phyloP scores from a whole-genome alignment of 2,329 filamentous ascomycete genomes.

The Hymenoscyphus fructigenus region DNA sequence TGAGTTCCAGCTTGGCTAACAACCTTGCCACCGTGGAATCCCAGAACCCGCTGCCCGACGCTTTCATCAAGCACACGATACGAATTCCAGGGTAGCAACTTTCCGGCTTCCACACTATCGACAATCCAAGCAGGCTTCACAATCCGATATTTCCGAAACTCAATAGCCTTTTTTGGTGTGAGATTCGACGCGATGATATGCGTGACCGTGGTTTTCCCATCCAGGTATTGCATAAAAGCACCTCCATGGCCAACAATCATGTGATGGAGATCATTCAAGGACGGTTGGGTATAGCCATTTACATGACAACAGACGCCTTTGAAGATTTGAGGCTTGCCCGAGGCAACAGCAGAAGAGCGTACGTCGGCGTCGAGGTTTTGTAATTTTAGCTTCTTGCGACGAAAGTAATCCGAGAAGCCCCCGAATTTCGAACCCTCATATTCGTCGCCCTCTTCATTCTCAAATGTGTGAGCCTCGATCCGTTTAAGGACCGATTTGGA shows the following conservation, averaged over 20 bases:
- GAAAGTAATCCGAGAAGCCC: conserved; percentile 88
- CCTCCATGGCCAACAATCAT: conserved; percentile 93
- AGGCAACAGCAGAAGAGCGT: conserved; percentile 56
- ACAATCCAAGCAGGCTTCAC: conserved; percentile 94
- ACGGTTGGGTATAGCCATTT: conserved; percentile 94
- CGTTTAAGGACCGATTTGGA: conserved; percentile 61
- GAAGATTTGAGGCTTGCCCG: conserved; percentile 80
- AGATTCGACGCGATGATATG: conserved; percentile 91
- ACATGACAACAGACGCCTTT: conserved; percentile 88
- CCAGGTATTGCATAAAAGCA: conserved; percentile 89
- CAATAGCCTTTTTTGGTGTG: conserved; percentile 88
- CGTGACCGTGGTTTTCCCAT: conserved; percentile 91
- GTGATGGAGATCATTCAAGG: conserved; percentile 81
- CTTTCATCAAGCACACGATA: conserved; percentile 87
- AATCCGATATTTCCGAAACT: conserved; percentile 84
- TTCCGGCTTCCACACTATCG: conserved; percentile 81
- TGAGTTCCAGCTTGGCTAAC: conserved; percentile 64
- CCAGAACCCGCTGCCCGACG: conserved; percentile 74
- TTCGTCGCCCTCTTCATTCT: conserved; percentile 83
- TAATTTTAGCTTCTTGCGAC: conserved; percentile 94
- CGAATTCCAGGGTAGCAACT: conserved; percentile 78
- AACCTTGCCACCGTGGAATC: conserved; percentile 60
- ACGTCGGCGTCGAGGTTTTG: conserved; percentile 90
- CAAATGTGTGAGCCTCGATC: conserved; percentile 68
- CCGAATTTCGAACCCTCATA: conserved; percentile 86